Evolutionary conservation across 1,284 basidiomycete species (phyloP), one percentile per base, ranked within the genome.

Genomic region (Cutaneotrichosporon sp.): DNA sequence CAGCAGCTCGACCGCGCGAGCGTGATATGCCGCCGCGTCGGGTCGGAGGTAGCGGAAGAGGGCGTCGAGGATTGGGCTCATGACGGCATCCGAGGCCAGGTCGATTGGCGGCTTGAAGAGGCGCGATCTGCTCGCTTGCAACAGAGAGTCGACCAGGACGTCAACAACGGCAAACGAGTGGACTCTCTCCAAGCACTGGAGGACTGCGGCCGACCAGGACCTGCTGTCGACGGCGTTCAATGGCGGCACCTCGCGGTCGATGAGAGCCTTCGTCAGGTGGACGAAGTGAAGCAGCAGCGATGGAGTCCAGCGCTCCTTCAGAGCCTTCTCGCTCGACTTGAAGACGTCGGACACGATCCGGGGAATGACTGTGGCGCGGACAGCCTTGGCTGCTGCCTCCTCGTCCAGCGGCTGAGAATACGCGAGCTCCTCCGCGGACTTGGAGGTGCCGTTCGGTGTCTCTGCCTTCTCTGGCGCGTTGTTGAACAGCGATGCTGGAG

Each of bases 1-100:
- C 18, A 98, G 83, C n/a, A 98, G 81, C 69, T 84, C 87, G 22
- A 92, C 89, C 7, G 90, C 87, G 25, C 92, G 88, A 46, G 87
- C 85, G 75, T 97, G 94, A 73, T 92, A 95, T 1, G 85, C 82
- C 1, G 88, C 82, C 67, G 81, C 86, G 24, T 87, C 79, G 0
- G 87, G 85, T 7, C 84, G 84, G 22, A 98, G 83, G 75, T 91
- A 97, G 51, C 81, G 82, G 63, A 97, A 83, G 1, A 97, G 82
- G 1, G 72, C 67, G 47, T 74, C 70, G 1, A 77, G 65, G 4
- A 75, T 67, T 3, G 63, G 60, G 14, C 66, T 55, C 60, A 75
- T 75, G 3, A 68, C 63, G 1, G 52, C 18, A 36, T 68, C 65
- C 7, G 65, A 57, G 1, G 69, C 64, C 27, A 72, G 72, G 24